These are phyloP conservation scores for Fusarium succisae DNA, from an alignment of 2,329 filamentous ascomycete species.

Conservation along the genomic window DNA sequence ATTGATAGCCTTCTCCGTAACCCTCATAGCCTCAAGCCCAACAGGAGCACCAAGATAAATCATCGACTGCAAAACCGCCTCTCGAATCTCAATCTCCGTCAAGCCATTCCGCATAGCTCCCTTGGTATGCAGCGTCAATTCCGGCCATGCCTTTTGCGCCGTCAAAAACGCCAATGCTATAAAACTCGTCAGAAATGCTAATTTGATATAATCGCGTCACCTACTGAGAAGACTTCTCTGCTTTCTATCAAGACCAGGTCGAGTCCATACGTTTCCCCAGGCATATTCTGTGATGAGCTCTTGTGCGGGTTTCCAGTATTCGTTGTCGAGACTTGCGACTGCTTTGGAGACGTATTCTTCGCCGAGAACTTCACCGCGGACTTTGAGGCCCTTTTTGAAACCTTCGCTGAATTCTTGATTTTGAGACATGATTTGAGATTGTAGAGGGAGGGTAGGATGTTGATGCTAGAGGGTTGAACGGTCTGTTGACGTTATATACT, in stretches of 20 bases:
- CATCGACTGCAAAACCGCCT: conserved; percentile 29
- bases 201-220: background rate
- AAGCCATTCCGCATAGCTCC: conserved; percentile 27
- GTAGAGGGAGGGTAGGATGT: too few species aligned
- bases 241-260: conserved; percentile 27
- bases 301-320: conserved; percentile 31
- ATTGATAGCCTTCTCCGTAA: conserved; percentile 23
- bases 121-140: conserved; percentile 27
- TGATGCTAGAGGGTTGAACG: too few species aligned
- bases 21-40: conserved; percentile 30
- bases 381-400: conserved; percentile 11
- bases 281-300: conserved; percentile 31
- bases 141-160: conserved; percentile 21
- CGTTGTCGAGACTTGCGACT: conserved; percentile 14
- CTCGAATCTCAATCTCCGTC: conserved; percentile 31
- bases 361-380: conserved; percentile 25
- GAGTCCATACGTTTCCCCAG: conserved; percentile 28
- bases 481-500: background rate
- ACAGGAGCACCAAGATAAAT: conserved; percentile 32
- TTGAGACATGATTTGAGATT: background rate
- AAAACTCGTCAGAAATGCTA: background rate
- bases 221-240: conserved; percentile 32
- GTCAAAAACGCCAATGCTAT: conserved; percentile 30
- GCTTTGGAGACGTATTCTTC: conserved; percentile 34
- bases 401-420: conserved; percentile 8